Base-by-base conservation (phyloP, 1,139 yeast genomes). In the Hyphopichia buzzinii region DNA sequence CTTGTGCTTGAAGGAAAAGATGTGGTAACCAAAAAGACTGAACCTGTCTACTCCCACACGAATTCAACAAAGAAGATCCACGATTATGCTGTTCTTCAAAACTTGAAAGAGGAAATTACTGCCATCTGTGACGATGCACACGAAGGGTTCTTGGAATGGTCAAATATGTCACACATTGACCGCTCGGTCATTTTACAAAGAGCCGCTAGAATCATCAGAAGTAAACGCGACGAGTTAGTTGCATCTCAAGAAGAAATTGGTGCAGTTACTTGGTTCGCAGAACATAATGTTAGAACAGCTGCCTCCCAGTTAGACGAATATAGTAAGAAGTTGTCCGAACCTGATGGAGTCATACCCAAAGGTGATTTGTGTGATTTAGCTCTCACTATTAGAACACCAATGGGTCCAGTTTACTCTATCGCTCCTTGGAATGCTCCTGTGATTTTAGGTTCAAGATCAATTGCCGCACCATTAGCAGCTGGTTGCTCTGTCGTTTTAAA, bases 341-440 rank as follows among this genome's bases (percentile, higher is more conserved):
- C 61, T 2, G 45, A 44, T 3, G 74, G 70, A 1, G 44, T 40
- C 25, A 42, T 54, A 8, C 42, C 58, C 8, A 46, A 54, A 38
- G 38, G 58, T 7, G 35, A 37, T 3, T 31, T 25, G 11, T 42
- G 52, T 8, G 59, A 59, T 15, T 51, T 67, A 21, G 60, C 73
- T 0, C 34, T 67, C 33, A 59, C 59, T 1, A 33, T 60, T 5
- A 59, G 56, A 29, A 57, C 60, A 29, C 76, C 78, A 1, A 39
- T 68, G 15, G 77, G 78, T 1, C 70, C 75, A 1, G 72, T 72
- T 0, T 48, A 71, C 28, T 56, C 75, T 8, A 64, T 72, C 2
- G 54, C 75, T 4, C 71, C 77, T 1, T 72, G 77, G 77, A 72
- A 72, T 51, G 77, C 75, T 1, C 76, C 78, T 1, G 64, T 64